Conservation (phyloP, 2,329 filamentous ascomycete genomes). For the Coleophoma eucalyptorum region DNA sequence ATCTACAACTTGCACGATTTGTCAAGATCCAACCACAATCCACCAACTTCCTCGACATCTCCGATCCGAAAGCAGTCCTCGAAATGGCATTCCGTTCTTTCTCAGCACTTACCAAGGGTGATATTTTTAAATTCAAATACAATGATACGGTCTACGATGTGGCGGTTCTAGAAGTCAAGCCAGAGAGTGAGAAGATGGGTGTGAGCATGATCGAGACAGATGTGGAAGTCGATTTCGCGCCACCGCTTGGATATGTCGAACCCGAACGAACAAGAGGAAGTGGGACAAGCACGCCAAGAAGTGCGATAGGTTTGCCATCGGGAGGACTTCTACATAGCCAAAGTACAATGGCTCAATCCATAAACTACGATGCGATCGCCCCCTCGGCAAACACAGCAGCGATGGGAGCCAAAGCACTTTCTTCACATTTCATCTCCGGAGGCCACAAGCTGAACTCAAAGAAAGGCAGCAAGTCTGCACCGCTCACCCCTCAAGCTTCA, state of each 20-base stretch:
- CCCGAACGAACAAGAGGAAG: constrained; percentile 61
- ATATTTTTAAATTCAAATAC: constrained; percentile 94
- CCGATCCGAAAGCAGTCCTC: constrained; percentile 92
- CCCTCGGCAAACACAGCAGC: constrained; percentile 67
- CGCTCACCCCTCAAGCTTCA: constrained; percentile 64
- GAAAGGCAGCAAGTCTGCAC: constrained; percentile 68
- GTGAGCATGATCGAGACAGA: constrained; percentile 97
- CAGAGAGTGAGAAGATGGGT: constrained; percentile 74
- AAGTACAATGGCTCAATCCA: constrained; percentile 95
- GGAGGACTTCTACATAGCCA: constrained; percentile 78
- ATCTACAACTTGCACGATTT: constrained; percentile 82
- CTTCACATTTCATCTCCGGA: constrained; percentile 74
- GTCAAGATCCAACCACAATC: constrained; percentile 97
- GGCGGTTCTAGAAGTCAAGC: constrained; percentile 90
- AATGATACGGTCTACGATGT: constrained; percentile 94
- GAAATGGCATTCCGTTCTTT: constrained; percentile 97
- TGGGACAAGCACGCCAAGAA: constrained; percentile 84
- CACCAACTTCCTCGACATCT: constrained; percentile 91
- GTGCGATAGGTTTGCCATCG: constrained; percentile 57
- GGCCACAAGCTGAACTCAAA: constrained; percentile 82
- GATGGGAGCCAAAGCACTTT: constrained; percentile 55
- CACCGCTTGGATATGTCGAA: constrained; percentile 92
- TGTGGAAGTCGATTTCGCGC: constrained; percentile 91
- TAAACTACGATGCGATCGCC: constrained; percentile 91
- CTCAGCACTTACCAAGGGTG: constrained; percentile 86